phyloP scores from a whole-genome alignment of 1,139 yeast species.

The Scheffersomyces titani region DNA sequence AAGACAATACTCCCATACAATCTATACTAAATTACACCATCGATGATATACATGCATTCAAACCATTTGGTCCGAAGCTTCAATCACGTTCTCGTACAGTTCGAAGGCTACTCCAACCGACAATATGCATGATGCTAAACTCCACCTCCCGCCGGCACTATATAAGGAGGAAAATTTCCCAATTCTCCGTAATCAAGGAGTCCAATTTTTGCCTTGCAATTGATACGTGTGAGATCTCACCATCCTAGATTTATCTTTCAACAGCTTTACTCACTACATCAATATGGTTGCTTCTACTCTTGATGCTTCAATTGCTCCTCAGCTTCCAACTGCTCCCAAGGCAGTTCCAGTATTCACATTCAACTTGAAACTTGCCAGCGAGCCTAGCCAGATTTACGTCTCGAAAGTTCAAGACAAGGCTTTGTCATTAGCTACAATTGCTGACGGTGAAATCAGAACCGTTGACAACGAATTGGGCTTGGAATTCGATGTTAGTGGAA shows the following conservation, averaged over 20 bases:
- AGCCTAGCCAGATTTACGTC: constrained; percentile 18
- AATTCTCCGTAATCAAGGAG: not conserved
- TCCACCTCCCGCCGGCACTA: not conserved
- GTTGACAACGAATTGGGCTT: constrained; percentile 30
- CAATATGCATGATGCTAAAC: not conserved
- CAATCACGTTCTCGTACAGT: not conserved
- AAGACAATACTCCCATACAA: too few species aligned
- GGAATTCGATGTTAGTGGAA: constrained; percentile 25
- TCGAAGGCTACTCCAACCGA: not conserved
- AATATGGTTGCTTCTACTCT: constrained; percentile 1
- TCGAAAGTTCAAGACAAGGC: constrained; percentile 17
- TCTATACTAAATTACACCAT: too few species aligned
- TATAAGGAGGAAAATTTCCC: constrained; percentile 7
- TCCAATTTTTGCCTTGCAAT: not conserved
- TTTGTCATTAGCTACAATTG: constrained; percentile 23
- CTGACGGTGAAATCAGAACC: constrained; percentile 29
- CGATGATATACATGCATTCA: not conserved
- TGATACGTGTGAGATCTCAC: not conserved
- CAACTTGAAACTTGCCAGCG: constrained; percentile 23
- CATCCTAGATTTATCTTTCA: not conserved
- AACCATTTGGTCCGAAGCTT: not conserved
- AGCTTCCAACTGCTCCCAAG: constrained; percentile 18
- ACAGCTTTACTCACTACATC: not conserved
- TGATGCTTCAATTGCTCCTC: constrained; percentile 6
- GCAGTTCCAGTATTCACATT: constrained; percentile 33